phyloP scores from a whole-genome alignment of 2,329 filamentous ascomycete species.

The Ceratocystis huliohia region DNA sequence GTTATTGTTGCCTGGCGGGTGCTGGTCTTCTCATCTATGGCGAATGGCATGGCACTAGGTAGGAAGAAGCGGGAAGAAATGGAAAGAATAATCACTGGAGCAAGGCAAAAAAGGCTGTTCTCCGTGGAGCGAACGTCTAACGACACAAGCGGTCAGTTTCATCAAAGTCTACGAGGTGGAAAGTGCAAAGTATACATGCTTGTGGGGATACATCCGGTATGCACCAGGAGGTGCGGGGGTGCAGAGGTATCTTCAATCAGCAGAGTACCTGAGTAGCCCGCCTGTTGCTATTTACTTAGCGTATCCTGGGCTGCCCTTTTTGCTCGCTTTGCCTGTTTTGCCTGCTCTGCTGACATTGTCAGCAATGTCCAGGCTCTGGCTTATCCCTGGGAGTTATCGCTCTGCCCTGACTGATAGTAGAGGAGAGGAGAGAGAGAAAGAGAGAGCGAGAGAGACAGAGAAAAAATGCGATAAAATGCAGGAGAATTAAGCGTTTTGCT shows the following conservation, averaged over 20 bases:
- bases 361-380: background rate
- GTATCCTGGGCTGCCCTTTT: background rate
- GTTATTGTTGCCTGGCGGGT: background rate
- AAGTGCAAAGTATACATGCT: background rate
- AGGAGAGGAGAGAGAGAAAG: background rate
- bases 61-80: background rate
- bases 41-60: background rate
- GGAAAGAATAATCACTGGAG: too few relatives aligned
- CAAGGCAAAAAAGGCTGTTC: background rate
- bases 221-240: background rate
- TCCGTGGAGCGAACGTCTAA: background rate
- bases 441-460: background rate
- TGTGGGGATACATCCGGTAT: background rate
- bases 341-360: background rate
- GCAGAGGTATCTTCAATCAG: background rate
- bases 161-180: background rate
- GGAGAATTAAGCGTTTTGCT: background rate
- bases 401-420: background rate
- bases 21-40: too few relatives aligned
- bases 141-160: background rate
- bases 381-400: background rate
- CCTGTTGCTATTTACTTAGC: background rate
- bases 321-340: background rate
- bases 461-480: background rate
- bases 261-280: background rate